These are phyloP conservation scores for Suhomyces terraborum DNA, from an alignment of 1,139 yeast species.

Conservation along the genomic window DNA sequence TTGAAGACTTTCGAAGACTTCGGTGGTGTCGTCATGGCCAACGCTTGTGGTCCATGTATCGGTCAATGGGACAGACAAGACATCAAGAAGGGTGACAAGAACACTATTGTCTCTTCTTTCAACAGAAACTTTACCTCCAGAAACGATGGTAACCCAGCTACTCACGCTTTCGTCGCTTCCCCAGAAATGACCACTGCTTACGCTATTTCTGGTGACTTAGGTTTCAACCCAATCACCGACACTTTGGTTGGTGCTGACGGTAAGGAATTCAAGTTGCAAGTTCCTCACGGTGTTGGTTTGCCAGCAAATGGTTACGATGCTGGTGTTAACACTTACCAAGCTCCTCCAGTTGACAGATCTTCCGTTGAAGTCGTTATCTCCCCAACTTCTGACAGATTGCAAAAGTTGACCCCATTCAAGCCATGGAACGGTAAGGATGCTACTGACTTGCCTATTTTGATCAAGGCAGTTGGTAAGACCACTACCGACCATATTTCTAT, in stretches of 20 bases:
- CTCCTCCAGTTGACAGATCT: slow-evolving; percentile 90
- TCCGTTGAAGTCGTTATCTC: slow-evolving; percentile 72
- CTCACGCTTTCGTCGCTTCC: slow-evolving; percentile 97
- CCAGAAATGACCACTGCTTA: slow-evolving; percentile 97
- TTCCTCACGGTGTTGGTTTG: slow-evolving; percentile 91
- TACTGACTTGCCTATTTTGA: slow-evolving; percentile 83
- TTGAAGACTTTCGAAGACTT: slow-evolving; percentile 84
- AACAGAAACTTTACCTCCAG: slow-evolving; percentile 99
- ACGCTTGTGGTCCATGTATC: slow-evolving; percentile 99
- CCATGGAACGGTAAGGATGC: slow-evolving; percentile 97
- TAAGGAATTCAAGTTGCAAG: slow-evolving; percentile 88
- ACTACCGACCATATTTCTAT: slow-evolving; percentile 99
- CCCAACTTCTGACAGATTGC: slow-evolving; percentile 73
- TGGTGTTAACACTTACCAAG: slow-evolving; percentile 96
- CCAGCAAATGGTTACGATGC: slow-evolving; percentile 92
- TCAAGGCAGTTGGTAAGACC: slow-evolving; percentile 96
- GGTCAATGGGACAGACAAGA: slow-evolving; percentile 99
- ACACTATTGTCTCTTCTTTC: slow-evolving; percentile 97
- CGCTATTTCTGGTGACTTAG: slow-evolving; percentile 95
- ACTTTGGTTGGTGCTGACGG: slow-evolving; percentile 92
- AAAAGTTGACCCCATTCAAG: slow-evolving; percentile 52
- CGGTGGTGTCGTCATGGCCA: slow-evolving; percentile 95
- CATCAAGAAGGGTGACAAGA: slow-evolving; percentile 95
- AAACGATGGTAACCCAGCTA: slow-evolving; percentile 98
- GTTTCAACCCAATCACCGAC: slow-evolving; percentile 98